Evolutionary conservation across 2,329 filamentous ascomycete species (phyloP).

Genomic region (Fusarium sp.): DNA sequence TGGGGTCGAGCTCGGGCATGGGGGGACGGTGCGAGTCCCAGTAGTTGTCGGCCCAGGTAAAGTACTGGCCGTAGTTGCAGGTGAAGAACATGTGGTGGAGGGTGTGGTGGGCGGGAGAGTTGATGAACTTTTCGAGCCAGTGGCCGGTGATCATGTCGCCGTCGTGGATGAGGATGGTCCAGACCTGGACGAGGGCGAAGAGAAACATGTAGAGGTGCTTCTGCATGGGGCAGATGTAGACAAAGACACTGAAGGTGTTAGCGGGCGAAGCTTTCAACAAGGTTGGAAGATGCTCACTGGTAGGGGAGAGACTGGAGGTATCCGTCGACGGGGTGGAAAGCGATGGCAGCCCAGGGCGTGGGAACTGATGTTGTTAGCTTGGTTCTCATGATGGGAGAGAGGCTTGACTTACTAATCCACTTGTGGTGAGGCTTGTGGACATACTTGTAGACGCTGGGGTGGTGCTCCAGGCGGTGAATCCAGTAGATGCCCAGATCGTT

Average conservation of each 20-base stretch:
- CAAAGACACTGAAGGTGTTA: constrained; percentile 51
- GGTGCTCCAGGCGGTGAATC: constrained; percentile 60
- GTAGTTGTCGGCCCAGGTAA: constrained; percentile 60
- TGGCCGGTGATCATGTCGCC: constrained; percentile 62
- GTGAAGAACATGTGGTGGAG: constrained; percentile 64
- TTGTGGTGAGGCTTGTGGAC: constrained; percentile 63
- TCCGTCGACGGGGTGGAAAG: constrained; percentile 61
- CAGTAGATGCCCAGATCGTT: constrained; percentile 61
- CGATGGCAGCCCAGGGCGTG: constrained; percentile 60
- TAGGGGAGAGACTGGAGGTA: constrained; percentile 60
- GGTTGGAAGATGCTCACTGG: constrained; percentile 49
- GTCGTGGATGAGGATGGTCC: constrained; percentile 63
- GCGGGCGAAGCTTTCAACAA: background rate
- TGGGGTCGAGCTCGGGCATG: constrained; percentile 56
- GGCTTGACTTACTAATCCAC: constrained; percentile 55
- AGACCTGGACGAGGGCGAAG: constrained; percentile 59
- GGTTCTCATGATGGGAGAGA: background rate
- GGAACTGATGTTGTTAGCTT: constrained; percentile 50
- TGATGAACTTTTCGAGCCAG: constrained; percentile 60
- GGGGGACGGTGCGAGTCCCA: constrained; percentile 59
- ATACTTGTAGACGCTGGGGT: constrained; percentile 60
- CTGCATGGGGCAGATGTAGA: constrained; percentile 60
- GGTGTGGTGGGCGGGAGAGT: constrained; percentile 61
- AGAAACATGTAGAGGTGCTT: constrained; percentile 58
- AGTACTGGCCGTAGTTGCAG: constrained; percentile 63